Evolutionary conservation across 1,139 yeast species (phyloP).

Genomic region (Pichia sp.): DNA sequence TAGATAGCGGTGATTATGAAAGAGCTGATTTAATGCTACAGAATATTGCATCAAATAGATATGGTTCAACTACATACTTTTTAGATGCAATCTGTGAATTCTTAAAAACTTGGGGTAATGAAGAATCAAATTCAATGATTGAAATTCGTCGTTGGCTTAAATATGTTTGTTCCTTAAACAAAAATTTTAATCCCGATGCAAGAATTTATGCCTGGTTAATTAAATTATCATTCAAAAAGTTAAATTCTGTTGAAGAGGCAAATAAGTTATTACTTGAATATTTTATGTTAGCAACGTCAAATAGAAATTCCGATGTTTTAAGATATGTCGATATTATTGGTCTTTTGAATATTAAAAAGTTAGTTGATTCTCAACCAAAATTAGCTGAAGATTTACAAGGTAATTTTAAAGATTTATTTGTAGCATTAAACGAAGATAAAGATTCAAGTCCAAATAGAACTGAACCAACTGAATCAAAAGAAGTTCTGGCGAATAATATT

Average conservation of each 20-base stretch:
- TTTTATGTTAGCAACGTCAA: constrained; percentile 11
- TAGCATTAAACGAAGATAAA: constrained; percentile 14
- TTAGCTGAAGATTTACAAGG: constrained; percentile 31
- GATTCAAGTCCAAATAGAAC: background rate
- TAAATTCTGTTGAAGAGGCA: constrained; percentile 14
- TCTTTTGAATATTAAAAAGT: constrained; percentile 46
- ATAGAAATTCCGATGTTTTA: constrained; percentile 38
- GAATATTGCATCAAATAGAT: constrained; percentile 34
- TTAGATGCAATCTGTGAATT: constrained; percentile 45
- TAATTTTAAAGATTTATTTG: constrained; percentile 32
- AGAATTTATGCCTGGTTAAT: constrained; percentile 28
- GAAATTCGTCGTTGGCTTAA: constrained; percentile 24
- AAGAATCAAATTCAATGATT: constrained; percentile 25
- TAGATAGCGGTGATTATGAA: constrained; percentile 58
- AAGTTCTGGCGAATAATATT: background rate
- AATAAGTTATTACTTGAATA: constrained; percentile 19
- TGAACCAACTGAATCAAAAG: background rate
- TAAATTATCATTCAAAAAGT: constrained; percentile 22
- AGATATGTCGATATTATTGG: constrained; percentile 66
- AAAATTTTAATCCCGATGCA: constrained; percentile 20
- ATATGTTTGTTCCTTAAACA: constrained; percentile 15
- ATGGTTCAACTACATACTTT: constrained; percentile 29
- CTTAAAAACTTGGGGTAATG: constrained; percentile 37
- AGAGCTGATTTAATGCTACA: constrained; percentile 65
- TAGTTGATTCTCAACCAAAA: constrained; percentile 30